Conservation (phyloP, 2,329 filamentous ascomycete species). For the Fusarium dimerum region DNA sequence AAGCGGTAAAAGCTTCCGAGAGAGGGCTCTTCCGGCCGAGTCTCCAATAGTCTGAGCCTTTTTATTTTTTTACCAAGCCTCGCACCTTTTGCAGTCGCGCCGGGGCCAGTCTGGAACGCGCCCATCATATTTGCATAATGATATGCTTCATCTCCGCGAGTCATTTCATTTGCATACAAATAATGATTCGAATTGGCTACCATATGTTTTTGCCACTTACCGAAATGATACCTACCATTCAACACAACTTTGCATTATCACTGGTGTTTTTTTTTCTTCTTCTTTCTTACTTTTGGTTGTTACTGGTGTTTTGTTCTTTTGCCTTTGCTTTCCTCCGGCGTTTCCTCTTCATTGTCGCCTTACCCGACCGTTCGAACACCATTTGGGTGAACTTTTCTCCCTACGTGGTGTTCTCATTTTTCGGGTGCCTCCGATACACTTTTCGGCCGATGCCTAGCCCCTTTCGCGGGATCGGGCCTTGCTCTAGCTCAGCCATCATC, state of each 20-base stretch:
- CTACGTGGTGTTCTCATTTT: not conserved
- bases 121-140: constrained; percentile 12
- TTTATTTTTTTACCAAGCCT: too few species aligned
- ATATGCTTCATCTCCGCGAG: constrained; percentile 25
- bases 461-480: constrained; percentile 3
- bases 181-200: constrained; percentile 29
- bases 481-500: constrained; percentile 1
- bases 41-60: too few species aligned
- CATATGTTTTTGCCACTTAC: constrained; percentile 22
- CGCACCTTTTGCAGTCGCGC: too few species aligned
- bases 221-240: constrained; percentile 32
- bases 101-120: not conserved
- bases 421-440: constrained; percentile 13
- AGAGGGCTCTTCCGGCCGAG: too few species aligned
- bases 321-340: constrained; percentile 9
- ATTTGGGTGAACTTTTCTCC: too few species aligned
- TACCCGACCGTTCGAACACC: not conserved
- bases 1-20: not conserved
- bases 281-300: constrained; percentile 13
- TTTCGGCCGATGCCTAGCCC: constrained; percentile 11
- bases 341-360: too few species aligned
- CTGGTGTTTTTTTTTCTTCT: constrained; percentile 25
- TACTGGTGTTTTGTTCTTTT: constrained; percentile 15
- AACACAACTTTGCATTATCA: constrained; percentile 29
- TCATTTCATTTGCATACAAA: constrained; percentile 28